Conservation (phyloP, 2,329 filamentous ascomycete genomes). For the Lanzia echinophila region DNA sequence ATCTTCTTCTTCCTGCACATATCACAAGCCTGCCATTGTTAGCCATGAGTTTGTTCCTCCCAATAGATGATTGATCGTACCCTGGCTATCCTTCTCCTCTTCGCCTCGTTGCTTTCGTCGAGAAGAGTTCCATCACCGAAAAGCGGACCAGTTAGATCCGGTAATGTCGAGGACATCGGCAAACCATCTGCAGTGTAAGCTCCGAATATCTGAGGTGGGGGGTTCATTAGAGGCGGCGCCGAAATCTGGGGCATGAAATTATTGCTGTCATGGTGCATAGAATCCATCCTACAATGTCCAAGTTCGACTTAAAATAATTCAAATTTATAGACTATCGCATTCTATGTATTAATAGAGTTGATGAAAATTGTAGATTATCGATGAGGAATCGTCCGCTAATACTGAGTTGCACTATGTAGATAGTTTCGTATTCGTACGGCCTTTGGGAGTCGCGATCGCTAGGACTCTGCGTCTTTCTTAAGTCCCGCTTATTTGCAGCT, state of each 20-base stretch:
- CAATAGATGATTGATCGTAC: slow-evolving; percentile 40
- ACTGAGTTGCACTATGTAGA: background rate
- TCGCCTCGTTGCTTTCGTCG: slow-evolving; percentile 71
- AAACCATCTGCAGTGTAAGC: slow-evolving; percentile 54
- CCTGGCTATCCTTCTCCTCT: slow-evolving; percentile 50
- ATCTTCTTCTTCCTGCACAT: slow-evolving; percentile 94
- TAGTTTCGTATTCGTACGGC: slow-evolving; percentile 8
- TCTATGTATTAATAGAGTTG: no score
- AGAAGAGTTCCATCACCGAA: slow-evolving; percentile 51
- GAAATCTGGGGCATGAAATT: slow-evolving; percentile 51
- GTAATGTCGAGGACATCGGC: slow-evolving; percentile 47
- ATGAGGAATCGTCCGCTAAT: no score
- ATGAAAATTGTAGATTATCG: no score
- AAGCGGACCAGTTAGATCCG: slow-evolving; percentile 53
- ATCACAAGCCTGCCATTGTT: slow-evolving; percentile 46
- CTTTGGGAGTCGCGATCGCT: background rate
- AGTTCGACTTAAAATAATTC: no score
- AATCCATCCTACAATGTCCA: slow-evolving; percentile 17
- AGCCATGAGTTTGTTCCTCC: slow-evolving; percentile 6
- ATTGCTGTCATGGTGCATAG: slow-evolving; percentile 12
- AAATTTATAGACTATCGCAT: slow-evolving; percentile 16
- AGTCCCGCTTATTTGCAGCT: background rate
- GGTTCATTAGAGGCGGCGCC: slow-evolving; percentile 55
- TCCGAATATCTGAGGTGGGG: slow-evolving; percentile 64
- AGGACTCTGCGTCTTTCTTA: background rate